Evolutionary conservation across 2,329 filamentous ascomycete genomes (phyloP).

Genomic region (Penicillium sp.): DNA sequence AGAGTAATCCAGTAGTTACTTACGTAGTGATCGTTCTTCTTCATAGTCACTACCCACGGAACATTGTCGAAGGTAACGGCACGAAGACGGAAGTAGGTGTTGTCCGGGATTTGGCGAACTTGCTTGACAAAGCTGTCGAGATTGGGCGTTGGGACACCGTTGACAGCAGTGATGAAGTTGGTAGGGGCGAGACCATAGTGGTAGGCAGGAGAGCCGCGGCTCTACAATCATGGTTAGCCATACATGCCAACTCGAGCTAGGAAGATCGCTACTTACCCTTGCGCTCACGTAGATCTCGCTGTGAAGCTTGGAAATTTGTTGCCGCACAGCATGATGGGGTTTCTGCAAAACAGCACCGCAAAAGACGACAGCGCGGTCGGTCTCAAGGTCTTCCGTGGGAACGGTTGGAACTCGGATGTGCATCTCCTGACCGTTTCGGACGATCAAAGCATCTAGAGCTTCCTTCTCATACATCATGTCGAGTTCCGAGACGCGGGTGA

Average conservation of each 20-base stretch:
- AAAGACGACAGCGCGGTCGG: constrained; percentile 86
- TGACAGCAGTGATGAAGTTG: constrained; percentile 96
- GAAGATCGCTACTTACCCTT: constrained; percentile 45
- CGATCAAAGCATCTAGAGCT: constrained; percentile 76
- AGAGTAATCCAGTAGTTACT: constrained; percentile 18
- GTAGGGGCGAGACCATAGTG: constrained; percentile 92
- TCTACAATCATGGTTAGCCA: constrained; percentile 37
- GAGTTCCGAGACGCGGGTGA: constrained; percentile 88
- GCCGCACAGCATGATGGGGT: constrained; percentile 91
- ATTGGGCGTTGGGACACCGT: constrained; percentile 80
- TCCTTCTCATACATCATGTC: constrained; percentile 96
- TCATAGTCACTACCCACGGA: constrained; percentile 99
- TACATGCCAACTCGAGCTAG: background rate
- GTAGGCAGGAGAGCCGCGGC: constrained; percentile 77
- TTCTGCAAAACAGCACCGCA: constrained; percentile 91
- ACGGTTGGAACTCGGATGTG: constrained; percentile 77
- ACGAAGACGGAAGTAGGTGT: constrained; percentile 95
- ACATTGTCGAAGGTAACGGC: constrained; percentile 99
- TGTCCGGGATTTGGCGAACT: constrained; percentile 86
- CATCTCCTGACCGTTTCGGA: constrained; percentile 80
- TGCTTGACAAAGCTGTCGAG: constrained; percentile 76
- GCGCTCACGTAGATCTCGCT: constrained; percentile 95
- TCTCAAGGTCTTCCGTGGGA: constrained; percentile 85
- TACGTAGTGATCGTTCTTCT: constrained; percentile 97
- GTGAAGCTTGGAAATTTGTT: constrained; percentile 95